These are phyloP conservation scores for Rhizopus stolonifer DNA, from an alignment of 371 early-diverging fungal species.

Conservation along the genomic window DNA sequence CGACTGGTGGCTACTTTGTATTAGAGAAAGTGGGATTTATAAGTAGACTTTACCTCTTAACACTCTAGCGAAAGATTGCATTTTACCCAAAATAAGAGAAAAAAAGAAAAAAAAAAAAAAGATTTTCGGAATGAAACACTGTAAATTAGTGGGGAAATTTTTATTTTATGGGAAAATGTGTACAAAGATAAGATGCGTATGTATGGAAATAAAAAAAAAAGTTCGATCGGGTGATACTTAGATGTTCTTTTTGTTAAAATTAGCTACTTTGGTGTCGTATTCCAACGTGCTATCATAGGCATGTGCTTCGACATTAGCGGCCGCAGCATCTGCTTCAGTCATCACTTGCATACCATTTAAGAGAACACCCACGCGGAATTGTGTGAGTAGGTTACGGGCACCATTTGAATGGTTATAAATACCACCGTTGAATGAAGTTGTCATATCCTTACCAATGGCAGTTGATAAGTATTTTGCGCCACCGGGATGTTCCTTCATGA, in stretches of 20 bases:
- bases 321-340: conserved; percentile 27
- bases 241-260: no score
- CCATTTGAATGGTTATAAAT: conserved; percentile 85
- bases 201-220: no score
- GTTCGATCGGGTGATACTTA: no score
- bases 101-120: no score
- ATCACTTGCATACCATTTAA: conserved; percentile 56
- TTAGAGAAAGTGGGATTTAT: no score
- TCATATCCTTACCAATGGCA: conserved; percentile 84
- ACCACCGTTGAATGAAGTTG: conserved; percentile 85
- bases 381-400: conserved; percentile 76
- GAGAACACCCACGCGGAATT: conserved; percentile 72
- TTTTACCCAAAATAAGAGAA: no score
- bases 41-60: no score
- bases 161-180: no score
- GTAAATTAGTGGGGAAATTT: no score
- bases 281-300: conserved; percentile 25
- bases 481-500: conserved; percentile 91
- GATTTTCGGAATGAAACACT: no score
- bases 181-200: no score
- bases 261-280: conserved; percentile 22
- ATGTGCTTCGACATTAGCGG: conserved; percentile 1
- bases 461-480: conserved; percentile 77
- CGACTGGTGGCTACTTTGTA: conserved; percentile 12
- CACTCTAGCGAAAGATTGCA: no score